phyloP scores from a whole-genome alignment of 192 early-diverging fungal species.

The Coemansia sp. region DNA sequence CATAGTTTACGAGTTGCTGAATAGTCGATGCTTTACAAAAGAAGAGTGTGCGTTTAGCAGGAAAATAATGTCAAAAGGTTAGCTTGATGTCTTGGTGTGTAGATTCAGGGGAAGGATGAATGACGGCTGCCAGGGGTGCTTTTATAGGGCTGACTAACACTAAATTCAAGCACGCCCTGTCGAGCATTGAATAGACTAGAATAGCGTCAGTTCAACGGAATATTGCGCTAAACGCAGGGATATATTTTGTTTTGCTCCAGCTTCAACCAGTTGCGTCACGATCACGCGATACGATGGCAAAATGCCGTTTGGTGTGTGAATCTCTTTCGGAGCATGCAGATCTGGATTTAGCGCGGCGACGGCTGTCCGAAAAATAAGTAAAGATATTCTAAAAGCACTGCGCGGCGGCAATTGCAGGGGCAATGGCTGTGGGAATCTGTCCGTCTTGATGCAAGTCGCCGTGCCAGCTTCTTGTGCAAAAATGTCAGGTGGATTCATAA shows the following conservation, averaged over 20 bases:
- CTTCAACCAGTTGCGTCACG: not conserved
- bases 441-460: conserved; percentile 10
- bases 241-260: not conserved
- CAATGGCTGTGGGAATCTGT: not conserved
- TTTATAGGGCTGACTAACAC: not conserved
- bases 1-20: conserved; percentile 12
- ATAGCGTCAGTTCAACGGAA: not conserved
- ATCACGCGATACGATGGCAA: conserved; percentile 21
- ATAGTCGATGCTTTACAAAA: not conserved
- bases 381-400: not conserved
- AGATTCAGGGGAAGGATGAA: not conserved
- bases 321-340: conserved; percentile 3
- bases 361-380: not conserved
- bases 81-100: not conserved
- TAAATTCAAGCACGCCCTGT: too few species aligned
- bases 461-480: not conserved
- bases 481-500: not conserved
- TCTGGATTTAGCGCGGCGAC: not conserved
- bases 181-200: not conserved
- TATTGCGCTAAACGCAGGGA: not conserved
- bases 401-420: not conserved
- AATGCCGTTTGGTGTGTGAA: not conserved
- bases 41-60: not conserved
- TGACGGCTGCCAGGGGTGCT: not conserved
- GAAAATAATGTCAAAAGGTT: not conserved